Evolutionary conservation across 2,329 filamentous ascomycete species (phyloP).

Genomic region (Scytalidium sp.): DNA sequence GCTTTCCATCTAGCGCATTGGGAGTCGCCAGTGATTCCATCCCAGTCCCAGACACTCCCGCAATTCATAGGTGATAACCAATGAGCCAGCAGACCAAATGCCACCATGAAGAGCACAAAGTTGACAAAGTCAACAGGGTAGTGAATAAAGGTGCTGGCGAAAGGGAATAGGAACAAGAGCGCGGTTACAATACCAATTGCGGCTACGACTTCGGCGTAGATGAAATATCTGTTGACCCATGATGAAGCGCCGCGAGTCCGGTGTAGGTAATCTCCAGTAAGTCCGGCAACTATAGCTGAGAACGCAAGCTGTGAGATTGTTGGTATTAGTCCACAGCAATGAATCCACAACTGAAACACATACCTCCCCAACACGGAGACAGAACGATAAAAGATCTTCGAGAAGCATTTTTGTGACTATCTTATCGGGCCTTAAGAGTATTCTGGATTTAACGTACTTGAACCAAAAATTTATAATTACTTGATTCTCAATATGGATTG

Average conservation of each 20-base stretch:
- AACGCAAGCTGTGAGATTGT: conserved; percentile 61
- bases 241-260: conserved; percentile 35
- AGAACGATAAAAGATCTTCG: conserved; percentile 16
- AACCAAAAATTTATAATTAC: neutral
- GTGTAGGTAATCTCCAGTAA: conserved; percentile 66
- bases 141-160: conserved; percentile 62
- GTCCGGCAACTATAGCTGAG: conserved; percentile 67
- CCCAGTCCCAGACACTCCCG: conserved; percentile 77
- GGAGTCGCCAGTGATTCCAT: conserved; percentile 73
- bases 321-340: neutral
- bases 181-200: conserved; percentile 66
- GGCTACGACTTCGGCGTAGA: conserved; percentile 73
- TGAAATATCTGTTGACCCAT: conserved; percentile 62
- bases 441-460: neutral
- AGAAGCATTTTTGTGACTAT: conserved; percentile 14
- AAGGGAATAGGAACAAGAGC: conserved; percentile 71
- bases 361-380: conserved; percentile 24
- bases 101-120: conserved; percentile 58
- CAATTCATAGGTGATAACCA: conserved; percentile 82
- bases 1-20: conserved; percentile 70
- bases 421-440: neutral
- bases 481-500: too few relatives aligned
- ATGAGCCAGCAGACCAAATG: conserved; percentile 46
- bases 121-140: conserved; percentile 71
- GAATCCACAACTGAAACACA: neutral